These are phyloP conservation scores for Capsicum pubescens DNA, from an alignment of 257 asterid species.

Conservation along the genomic window DNA sequence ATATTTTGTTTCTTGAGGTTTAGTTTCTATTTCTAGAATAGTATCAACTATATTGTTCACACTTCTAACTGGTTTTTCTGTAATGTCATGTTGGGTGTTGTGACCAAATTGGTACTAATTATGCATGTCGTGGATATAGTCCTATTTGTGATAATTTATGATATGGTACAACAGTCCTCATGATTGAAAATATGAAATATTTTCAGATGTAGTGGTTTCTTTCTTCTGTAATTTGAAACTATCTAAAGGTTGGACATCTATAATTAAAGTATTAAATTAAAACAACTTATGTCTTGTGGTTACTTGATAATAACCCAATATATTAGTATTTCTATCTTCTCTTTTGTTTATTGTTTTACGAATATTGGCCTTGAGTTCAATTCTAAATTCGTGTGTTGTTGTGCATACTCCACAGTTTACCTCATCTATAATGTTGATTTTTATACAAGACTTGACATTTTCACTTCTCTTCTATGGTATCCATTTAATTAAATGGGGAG, in stretches of 20 bases:
- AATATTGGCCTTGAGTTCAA: background rate
- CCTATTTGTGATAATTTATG: background rate
- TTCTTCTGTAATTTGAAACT: background rate
- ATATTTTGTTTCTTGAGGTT: background rate
- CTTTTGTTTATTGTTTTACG: background rate
- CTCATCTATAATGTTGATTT: background rate
- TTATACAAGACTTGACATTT: no score
- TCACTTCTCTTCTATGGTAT: no score
- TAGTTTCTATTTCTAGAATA: background rate
- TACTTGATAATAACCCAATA: background rate
- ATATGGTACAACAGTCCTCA: background rate
- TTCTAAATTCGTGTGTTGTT: background rate
- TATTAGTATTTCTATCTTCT: background rate
- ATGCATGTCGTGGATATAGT: background rate
- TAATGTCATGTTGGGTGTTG: background rate
- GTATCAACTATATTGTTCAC: background rate
- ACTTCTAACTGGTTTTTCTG: background rate
- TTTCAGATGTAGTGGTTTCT: slow-evolving; percentile 15
- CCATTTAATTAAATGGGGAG: no score
- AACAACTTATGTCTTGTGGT: background rate
- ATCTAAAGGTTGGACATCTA: background rate
- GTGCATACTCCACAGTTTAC: background rate
- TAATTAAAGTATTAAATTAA: background rate
- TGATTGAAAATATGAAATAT: background rate
- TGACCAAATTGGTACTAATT: background rate